phyloP scores from a whole-genome alignment of 805 yeast species.

The Tetrapisispora iriomotensis region DNA sequence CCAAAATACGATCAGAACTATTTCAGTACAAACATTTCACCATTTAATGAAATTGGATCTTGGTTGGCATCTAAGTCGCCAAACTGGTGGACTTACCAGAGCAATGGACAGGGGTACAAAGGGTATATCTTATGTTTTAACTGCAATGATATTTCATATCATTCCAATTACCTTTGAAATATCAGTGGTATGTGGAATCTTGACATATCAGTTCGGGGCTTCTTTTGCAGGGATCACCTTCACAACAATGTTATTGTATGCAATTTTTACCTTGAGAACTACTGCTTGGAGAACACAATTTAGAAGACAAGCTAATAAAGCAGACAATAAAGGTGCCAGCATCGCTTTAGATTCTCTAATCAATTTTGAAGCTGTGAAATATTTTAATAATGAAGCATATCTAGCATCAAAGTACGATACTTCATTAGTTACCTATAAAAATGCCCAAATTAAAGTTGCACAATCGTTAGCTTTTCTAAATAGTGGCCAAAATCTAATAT shows the following conservation, averaged over 20 bases:
- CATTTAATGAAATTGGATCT: conserved; percentile 79
- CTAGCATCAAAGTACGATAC: conserved; percentile 73
- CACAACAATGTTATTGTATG: conserved; percentile 79
- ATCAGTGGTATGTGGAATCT: conserved; percentile 82
- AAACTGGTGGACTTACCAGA: conserved; percentile 92
- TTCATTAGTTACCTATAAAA: conserved; percentile 65
- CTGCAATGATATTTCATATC: conserved; percentile 97
- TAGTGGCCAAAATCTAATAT: conserved; percentile 70
- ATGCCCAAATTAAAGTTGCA: conserved; percentile 63
- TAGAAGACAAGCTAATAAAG: conserved; percentile 79
- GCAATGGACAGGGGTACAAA: conserved; percentile 97
- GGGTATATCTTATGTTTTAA: conserved; percentile 86
- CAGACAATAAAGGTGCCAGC: conserved; percentile 92
- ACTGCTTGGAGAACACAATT: conserved; percentile 95
- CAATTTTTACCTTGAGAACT: conserved; percentile 78
- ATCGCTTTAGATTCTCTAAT: conserved; percentile 90
- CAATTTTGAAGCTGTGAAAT: conserved; percentile 89
- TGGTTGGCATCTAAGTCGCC: conserved; percentile 81
- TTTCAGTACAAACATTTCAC: conserved; percentile 76
- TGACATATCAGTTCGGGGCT: conserved; percentile 85
- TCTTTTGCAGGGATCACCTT: conserved; percentile 85
- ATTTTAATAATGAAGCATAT: conserved; percentile 80
- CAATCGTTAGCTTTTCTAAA: conserved; percentile 72
- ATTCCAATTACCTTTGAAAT: conserved; percentile 90
- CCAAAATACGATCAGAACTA: conserved; percentile 84